Evolutionary conservation across 371 early-diverging fungal species (phyloP).

Genomic region (Syncephalastrum sp.): DNA sequence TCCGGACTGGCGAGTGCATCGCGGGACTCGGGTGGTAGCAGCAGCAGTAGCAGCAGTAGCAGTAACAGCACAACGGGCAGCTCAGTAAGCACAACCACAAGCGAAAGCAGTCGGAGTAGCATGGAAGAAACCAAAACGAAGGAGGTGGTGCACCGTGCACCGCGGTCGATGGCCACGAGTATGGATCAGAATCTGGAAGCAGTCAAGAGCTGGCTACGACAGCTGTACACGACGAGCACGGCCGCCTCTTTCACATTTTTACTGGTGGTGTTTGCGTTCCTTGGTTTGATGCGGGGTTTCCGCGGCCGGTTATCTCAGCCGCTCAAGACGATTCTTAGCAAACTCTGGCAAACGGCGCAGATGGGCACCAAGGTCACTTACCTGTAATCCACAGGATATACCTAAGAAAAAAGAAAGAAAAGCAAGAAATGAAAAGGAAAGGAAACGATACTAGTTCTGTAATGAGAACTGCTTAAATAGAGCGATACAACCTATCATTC

Average conservation of each 20-base stretch:
- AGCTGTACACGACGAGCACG: conserved; percentile 17
- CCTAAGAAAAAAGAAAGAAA: neutral
- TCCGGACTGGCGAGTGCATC: neutral
- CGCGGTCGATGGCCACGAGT: no score
- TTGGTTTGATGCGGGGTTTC: conserved; percentile 27
- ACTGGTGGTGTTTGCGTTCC: conserved; percentile 26
- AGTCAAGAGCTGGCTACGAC: conserved; percentile 28
- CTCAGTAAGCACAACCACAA: neutral
- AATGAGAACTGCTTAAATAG: no score
- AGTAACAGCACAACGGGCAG: neutral
- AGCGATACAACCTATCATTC: no score
- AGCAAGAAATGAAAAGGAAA: no score
- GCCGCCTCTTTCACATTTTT: conserved; percentile 23
- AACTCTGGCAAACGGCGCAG: conserved; percentile 40
- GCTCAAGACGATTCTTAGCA: conserved; percentile 20
- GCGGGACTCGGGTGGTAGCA: no score
- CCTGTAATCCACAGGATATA: conserved; percentile 20
- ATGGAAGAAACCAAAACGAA: neutral
- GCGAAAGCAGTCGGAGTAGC: neutral
- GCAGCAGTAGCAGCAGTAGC: conserved; percentile 2
- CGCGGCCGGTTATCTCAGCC: conserved; percentile 24
- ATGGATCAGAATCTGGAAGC: conserved; percentile 4
- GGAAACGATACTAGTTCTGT: no score
- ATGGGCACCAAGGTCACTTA: conserved; percentile 52
- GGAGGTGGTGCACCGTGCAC: neutral